Base-by-base conservation (phyloP, 2,329 filamentous ascomycete genomes). In the Acarospora socialis region DNA sequence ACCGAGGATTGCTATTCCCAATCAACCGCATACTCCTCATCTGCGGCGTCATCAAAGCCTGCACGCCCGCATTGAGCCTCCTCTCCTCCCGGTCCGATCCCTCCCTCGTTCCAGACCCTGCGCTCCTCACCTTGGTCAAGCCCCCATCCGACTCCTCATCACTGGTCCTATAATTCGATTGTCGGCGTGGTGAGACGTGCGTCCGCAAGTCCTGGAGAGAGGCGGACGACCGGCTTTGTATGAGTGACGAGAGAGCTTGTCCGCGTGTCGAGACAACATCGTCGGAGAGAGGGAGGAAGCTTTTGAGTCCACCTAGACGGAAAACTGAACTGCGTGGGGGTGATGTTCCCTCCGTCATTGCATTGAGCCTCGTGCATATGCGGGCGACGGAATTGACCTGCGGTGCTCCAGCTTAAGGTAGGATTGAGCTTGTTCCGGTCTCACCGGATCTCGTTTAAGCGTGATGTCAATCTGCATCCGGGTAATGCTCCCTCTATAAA, bases 1-100 rank as follows among this genome's bases (percentile, higher is more conserved):
- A 93, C 38, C 81, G 64, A 12, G 82, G 81, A 52, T 90, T 94
- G 43, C 72, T 82, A 46, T 81, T 81, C 24, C 87, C 87, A 52
- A 94, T 92, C 46, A 95, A 65, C 33, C 82, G 70, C 69, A 84
- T 80, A 49, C 78, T 84, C 40, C 81, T 68, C 67, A 84, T 78
- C 52, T 81, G 73, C 3, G 77, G 74, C 7, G 36, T 41, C 30
- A 38, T 32, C 13, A 40, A 19, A 12, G 33, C 25, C 10, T 40
- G 29, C 23, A 61, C 31, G 7, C 42, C 36, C 13, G 4, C 16
- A 8, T 9, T 23, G 20, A 12, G 16, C 16, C 21, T 37, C 22
- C 14, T 15, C 19, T 18, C 26, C 22, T 8, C 37, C 35, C 5
- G 14, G 19, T 10, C 21, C 22, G 6, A 8, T 10, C 20, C 20